Conservation (phyloP, 73 alveolate genomes). For the Tetrahymena elliotti region DNA sequence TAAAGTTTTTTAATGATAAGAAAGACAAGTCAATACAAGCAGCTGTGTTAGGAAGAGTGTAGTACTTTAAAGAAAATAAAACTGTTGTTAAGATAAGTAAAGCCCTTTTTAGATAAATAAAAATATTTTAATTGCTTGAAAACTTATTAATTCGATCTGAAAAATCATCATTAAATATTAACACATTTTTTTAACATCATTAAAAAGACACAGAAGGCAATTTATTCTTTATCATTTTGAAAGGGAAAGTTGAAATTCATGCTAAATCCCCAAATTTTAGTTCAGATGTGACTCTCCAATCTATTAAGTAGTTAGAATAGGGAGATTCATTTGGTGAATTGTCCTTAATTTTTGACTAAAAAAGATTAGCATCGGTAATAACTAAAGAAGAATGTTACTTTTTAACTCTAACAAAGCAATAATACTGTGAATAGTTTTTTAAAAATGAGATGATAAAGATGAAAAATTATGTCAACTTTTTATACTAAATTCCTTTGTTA, state of each 20-base stretch:
- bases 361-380: neutral
- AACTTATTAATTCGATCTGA: neutral
- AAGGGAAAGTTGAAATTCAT: neutral
- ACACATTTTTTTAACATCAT: neutral
- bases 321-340: neutral
- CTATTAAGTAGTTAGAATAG: neutral
- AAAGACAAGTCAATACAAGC: neutral
- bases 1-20: neutral
- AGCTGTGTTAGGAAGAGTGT: neutral
- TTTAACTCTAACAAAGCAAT: neutral
- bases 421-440: neutral
- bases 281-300: neutral
- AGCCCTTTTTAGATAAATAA: neutral
- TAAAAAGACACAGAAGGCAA: neutral
- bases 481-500: neutral
- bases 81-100: neutral
- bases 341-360: neutral
- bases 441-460: neutral
- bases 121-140: neutral
- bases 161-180: neutral
- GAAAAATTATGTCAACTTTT: neutral
- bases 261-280: neutral
- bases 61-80: neutral
- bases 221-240: neutral
- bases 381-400: neutral